phyloP scores from a whole-genome alignment of 305 asterid species.

The Andrographis paniculata region DNA sequence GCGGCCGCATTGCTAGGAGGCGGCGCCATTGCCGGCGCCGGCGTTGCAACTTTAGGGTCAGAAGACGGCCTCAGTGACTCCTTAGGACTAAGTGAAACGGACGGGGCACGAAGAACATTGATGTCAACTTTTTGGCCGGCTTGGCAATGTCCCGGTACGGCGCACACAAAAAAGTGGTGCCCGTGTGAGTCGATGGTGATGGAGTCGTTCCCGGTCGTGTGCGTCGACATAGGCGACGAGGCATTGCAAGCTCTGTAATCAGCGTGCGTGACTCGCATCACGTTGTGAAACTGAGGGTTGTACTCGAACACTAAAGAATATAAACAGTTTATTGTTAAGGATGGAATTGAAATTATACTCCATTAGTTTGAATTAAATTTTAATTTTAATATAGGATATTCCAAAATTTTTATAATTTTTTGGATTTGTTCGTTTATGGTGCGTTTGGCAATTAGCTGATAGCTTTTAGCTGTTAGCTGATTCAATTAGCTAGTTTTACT shows the following conservation, averaged over 20 bases:
- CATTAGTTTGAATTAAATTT: too few species aligned
- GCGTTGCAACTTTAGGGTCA: constrained; percentile 21
- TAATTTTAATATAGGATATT: too few species aligned
- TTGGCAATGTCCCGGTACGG: constrained; percentile 78
- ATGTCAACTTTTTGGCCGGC: constrained; percentile 85
- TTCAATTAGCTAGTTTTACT: too few species aligned
- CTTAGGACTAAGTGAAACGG: constrained; percentile 24
- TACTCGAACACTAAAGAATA: constrained; percentile 44
- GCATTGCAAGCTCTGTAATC: constrained; percentile 64
- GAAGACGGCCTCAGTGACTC: constrained; percentile 23
- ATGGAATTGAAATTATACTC: too few species aligned
- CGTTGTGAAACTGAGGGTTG: constrained; percentile 73
- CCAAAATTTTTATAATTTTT: too few species aligned
- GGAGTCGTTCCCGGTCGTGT: constrained; percentile 77
- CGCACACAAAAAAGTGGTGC: constrained; percentile 80
- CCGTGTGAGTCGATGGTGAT: constrained; percentile 46
- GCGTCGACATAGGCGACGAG: constrained; percentile 58
- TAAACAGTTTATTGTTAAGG: not conserved
- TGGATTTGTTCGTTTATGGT: not conserved
- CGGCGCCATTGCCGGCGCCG: constrained; percentile 24
- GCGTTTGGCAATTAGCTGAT: too few species aligned
- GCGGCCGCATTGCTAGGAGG: constrained; percentile 36
- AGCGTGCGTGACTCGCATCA: constrained; percentile 57
- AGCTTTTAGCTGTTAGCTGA: too few species aligned
- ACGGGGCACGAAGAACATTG: constrained; percentile 36